Percentiles rank a stretch among this genome's conserved stretches.
Conservation (phyloP, 805 yeast genomes). For the Kodamaea lidongshanica region DNA sequence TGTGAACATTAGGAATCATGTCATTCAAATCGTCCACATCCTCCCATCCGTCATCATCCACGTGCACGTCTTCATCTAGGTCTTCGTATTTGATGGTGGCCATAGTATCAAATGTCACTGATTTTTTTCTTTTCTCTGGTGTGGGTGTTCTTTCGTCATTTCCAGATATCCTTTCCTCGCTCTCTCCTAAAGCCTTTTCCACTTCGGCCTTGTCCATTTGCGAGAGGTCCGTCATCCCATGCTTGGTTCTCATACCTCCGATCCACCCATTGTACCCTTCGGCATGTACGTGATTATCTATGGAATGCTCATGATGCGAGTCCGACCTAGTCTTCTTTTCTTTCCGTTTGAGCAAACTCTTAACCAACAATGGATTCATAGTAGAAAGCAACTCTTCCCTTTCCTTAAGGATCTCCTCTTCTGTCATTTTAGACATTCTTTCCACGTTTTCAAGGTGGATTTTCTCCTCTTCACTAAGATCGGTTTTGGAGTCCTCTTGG, state of each 20-base stretch:
- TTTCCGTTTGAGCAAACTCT: conserved; percentile 51
- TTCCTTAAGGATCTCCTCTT: conserved; percentile 58
- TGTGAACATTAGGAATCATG: conserved; percentile 37
- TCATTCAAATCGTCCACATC: conserved; percentile 48
- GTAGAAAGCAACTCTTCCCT: conserved; percentile 59
- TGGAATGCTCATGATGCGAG: conserved; percentile 13
- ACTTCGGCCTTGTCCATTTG: conserved; percentile 31
- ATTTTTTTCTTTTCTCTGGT: conserved; percentile 21
- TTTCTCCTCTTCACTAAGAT: conserved; percentile 63
- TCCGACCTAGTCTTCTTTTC: conserved; percentile 36
- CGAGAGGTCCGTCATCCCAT: conserved; percentile 26
- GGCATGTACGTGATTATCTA: conserved; percentile 32
- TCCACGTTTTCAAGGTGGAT: conserved; percentile 74
- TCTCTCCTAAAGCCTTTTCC: conserved; percentile 31
- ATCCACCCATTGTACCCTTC: conserved; percentile 40
- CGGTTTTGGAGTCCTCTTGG: conserved; percentile 17
- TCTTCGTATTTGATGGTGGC: conserved; percentile 27
- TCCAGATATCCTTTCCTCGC: conserved; percentile 6
- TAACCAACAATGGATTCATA: conserved; percentile 63
- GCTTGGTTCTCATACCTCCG: conserved; percentile 35
- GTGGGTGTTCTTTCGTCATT: conserved; percentile 6
- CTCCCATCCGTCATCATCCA: conserved; percentile 42
- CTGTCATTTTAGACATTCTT: conserved; percentile 54
- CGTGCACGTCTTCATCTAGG: conserved; percentile 16
- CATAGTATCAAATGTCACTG: conserved; percentile 28